Evolutionary conservation across 805 yeast species (phyloP).

Genomic region (Cyberlindnera galapagoensis): DNA sequence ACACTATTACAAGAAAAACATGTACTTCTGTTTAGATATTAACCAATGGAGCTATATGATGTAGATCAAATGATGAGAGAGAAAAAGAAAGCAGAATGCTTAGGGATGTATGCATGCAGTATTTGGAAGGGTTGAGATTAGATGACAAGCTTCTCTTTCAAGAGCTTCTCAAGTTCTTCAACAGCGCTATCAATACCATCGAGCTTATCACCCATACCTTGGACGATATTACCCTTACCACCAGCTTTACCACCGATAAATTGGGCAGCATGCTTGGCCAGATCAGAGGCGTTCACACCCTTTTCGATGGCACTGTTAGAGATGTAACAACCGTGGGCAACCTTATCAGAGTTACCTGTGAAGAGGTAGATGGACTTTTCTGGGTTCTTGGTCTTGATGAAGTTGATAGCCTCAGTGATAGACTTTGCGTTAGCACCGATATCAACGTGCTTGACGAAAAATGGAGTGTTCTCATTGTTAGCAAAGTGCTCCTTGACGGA

Average conservation of each 20-base stretch:
- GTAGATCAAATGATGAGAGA: too few relatives aligned
- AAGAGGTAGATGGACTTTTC: conserved; percentile 73
- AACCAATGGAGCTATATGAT: too few relatives aligned
- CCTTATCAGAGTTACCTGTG: conserved; percentile 66
- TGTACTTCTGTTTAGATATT: too few relatives aligned
- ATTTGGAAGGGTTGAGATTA: too few relatives aligned
- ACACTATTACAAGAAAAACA: too few relatives aligned
- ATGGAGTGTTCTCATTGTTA: conserved; percentile 43
- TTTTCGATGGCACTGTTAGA: conserved; percentile 61
- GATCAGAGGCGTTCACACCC: conserved; percentile 69
- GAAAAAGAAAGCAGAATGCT: too few relatives aligned
- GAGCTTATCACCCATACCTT: conserved; percentile 91
- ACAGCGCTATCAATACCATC: conserved; percentile 68
- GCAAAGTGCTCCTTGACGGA: conserved; percentile 64
- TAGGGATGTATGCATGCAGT: too few relatives aligned
- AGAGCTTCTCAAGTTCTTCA: conserved; percentile 54
- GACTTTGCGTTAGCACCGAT: conserved; percentile 88
- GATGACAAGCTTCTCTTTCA: conserved; percentile 47
- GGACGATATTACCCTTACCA: conserved; percentile 94
- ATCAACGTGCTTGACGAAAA: conserved; percentile 59
- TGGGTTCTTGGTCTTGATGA: conserved; percentile 69
- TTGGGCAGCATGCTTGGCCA: conserved; percentile 64
- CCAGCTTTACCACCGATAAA: conserved; percentile 96
- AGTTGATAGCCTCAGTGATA: conserved; percentile 84
- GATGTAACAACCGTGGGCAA: conserved; percentile 94